Percentiles rank a stretch among this genome's conserved stretches.
phyloP scores from a whole-genome alignment of 2,329 filamentous ascomycete genomes.

The Orbilia quercus region DNA sequence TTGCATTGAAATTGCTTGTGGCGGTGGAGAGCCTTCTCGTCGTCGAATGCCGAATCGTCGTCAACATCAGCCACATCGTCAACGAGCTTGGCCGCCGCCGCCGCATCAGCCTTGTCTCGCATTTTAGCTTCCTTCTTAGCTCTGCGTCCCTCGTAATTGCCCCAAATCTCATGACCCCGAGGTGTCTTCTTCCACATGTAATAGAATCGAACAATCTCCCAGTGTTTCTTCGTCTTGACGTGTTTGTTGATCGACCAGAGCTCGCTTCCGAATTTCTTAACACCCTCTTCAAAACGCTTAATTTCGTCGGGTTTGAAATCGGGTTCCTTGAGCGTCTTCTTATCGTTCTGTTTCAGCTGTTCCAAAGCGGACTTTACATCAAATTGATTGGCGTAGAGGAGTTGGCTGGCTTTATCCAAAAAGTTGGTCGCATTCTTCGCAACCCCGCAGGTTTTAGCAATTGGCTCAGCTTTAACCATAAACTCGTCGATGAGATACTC shows the following conservation, averaged over 20 bases:
- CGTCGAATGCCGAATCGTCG: constrained; percentile 96
- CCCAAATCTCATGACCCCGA: constrained; percentile 87
- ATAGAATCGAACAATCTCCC: constrained; percentile 88
- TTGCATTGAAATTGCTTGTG: constrained; percentile 93
- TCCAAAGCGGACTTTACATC: constrained; percentile 77
- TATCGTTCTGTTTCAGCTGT: constrained; percentile 74
- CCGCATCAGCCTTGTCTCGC: constrained; percentile 72
- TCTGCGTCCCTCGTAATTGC: constrained; percentile 84
- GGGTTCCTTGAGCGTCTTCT: constrained; percentile 83
- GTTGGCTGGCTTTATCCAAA: constrained; percentile 81
- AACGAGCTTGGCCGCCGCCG: constrained; percentile 74
- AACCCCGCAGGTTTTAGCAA: constrained; percentile 75
- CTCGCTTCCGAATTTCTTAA: constrained; percentile 90
- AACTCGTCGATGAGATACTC: constrained; percentile 78
- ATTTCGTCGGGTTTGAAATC: constrained; percentile 80
- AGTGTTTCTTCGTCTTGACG: constrained; percentile 82
- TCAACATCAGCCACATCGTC: constrained; percentile 92
- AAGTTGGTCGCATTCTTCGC: constrained; percentile 84
- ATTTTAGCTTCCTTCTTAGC: constrained; percentile 84
- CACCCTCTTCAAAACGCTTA: constrained; percentile 91
- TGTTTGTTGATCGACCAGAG: constrained; percentile 83
- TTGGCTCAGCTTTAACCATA: constrained; percentile 74
- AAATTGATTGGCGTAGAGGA: constrained; percentile 78
- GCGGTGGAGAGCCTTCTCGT: constrained; percentile 79
- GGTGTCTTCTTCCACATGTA: constrained; percentile 98